These are phyloP conservation scores for Eimeria tenella DNA, from an alignment of 169 alveolate genomes.

Conservation along the genomic window DNA sequence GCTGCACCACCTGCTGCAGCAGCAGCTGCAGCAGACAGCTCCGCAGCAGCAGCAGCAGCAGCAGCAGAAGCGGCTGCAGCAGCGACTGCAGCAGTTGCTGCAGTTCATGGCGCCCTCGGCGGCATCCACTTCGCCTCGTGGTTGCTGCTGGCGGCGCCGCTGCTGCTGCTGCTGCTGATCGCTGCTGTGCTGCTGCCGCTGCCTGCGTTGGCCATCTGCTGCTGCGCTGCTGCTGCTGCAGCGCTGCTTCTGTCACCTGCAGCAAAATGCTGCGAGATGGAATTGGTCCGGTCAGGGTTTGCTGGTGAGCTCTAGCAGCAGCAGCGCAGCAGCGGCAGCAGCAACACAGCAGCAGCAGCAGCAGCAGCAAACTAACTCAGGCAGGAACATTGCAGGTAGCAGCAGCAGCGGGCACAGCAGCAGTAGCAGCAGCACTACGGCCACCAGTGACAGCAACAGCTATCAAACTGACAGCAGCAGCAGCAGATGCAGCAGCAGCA, in stretches of 20 bases:
- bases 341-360: too few relatives aligned
- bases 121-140: conserved; percentile 36
- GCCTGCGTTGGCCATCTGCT: neutral
- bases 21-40: neutral
- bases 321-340: neutral
- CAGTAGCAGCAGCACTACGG: neutral
- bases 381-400: neutral
- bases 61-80: neutral
- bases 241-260: conserved; percentile 12
- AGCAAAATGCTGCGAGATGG: neutral
- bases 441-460: too few relatives aligned
- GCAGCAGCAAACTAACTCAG: too few relatives aligned
- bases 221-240: conserved; percentile 2
- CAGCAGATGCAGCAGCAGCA: neutral
- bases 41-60: neutral
- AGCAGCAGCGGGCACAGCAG: neutral
- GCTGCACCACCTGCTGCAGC: neutral
- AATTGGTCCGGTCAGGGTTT: neutral
- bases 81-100: neutral
- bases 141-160: conserved; percentile 44
- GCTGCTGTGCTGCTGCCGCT: conserved; percentile 45
- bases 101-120: neutral
- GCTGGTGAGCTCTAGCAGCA: conserved; percentile 6
- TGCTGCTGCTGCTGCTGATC: conserved; percentile 59
- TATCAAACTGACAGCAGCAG: neutral